phyloP scores from a whole-genome alignment of 2,329 filamentous ascomycete species.

The Phialophora verrucosa region DNA sequence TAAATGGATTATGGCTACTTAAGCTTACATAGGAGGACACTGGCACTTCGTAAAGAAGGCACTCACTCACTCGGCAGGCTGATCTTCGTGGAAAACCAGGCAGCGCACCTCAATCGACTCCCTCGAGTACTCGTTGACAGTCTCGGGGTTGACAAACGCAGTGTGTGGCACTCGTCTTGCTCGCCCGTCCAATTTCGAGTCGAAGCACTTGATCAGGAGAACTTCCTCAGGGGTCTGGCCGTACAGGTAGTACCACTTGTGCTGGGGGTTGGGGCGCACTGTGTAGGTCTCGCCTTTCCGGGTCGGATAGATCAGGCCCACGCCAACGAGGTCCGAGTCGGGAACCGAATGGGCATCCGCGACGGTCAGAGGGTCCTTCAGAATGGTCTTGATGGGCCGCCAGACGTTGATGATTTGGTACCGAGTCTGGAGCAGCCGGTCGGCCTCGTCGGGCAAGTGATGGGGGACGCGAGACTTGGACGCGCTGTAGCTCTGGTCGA shows the following conservation, averaged over 20 bases:
- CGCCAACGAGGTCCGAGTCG: slow-evolving; percentile 58
- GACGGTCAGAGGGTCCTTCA: slow-evolving; percentile 61
- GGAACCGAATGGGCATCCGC: slow-evolving; percentile 58
- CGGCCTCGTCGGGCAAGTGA: slow-evolving; percentile 53
- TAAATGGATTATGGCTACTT: slow-evolving; percentile 2
- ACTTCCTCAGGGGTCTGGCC: slow-evolving; percentile 61
- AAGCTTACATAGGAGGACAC: background rate
- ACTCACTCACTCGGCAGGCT: slow-evolving; percentile 30
- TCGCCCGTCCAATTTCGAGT: slow-evolving; percentile 61
- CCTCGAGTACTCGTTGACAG: slow-evolving; percentile 49
- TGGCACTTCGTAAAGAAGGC: background rate
- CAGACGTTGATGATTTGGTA: slow-evolving; percentile 60
- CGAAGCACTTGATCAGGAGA: slow-evolving; percentile 67
- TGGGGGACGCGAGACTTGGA: slow-evolving; percentile 51
- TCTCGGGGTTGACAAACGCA: slow-evolving; percentile 60
- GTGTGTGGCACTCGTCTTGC: slow-evolving; percentile 61
- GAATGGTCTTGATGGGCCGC: slow-evolving; percentile 59
- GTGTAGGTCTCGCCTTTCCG: slow-evolving; percentile 58
- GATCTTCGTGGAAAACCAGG: slow-evolving; percentile 40
- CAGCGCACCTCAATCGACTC: slow-evolving; percentile 65
- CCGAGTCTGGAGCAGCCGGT: slow-evolving; percentile 51
- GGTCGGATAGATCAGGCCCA: slow-evolving; percentile 59
- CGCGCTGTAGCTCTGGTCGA: slow-evolving; percentile 57
- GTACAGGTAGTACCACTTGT: slow-evolving; percentile 62
- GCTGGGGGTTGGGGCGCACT: slow-evolving; percentile 50